Evolutionary conservation across 2,329 filamentous ascomycete genomes (phyloP).

Genomic region (Sphaerulina musiva): DNA sequence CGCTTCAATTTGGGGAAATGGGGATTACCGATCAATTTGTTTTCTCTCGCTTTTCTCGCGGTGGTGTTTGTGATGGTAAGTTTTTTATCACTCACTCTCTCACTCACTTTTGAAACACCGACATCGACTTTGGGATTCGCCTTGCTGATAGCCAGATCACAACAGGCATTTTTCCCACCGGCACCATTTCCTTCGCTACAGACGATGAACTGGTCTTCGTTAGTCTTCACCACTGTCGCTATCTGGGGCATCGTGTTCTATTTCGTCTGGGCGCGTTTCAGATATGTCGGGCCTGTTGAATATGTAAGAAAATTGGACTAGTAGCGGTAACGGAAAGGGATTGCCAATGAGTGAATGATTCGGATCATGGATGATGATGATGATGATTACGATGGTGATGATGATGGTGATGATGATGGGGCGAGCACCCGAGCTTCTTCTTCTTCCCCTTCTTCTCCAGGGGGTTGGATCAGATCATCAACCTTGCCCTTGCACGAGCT

Average conservation of each 20-base stretch:
- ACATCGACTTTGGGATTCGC: no score
- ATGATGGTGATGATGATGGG: background rate
- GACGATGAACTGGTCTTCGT: conserved; percentile 23
- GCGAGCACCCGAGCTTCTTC: background rate
- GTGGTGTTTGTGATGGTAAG: conserved; percentile 6
- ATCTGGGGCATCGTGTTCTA: conserved; percentile 17
- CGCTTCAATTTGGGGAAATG: conserved; percentile 22
- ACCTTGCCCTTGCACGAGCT: background rate
- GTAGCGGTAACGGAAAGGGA: no score
- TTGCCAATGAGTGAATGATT: no score
- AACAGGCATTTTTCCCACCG: conserved; percentile 19
- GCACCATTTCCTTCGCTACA: conserved; percentile 14
- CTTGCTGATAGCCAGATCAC: background rate
- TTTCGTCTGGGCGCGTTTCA: conserved; percentile 15
- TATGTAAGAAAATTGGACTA: conserved; percentile 19
- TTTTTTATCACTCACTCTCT: background rate
- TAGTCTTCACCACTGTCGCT: conserved; percentile 21
- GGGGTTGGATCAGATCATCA: background rate
- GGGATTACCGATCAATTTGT: conserved; percentile 15
- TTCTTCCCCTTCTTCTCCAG: no score
- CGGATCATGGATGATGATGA: no score
- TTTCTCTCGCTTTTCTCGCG: conserved; percentile 17
- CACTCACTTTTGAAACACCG: no score
- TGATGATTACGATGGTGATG: no score
- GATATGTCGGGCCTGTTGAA: conserved; percentile 20